Evolutionary conservation across 2,329 filamentous ascomycete species (phyloP).

Genomic region (Ceratocystis albifundus): DNA sequence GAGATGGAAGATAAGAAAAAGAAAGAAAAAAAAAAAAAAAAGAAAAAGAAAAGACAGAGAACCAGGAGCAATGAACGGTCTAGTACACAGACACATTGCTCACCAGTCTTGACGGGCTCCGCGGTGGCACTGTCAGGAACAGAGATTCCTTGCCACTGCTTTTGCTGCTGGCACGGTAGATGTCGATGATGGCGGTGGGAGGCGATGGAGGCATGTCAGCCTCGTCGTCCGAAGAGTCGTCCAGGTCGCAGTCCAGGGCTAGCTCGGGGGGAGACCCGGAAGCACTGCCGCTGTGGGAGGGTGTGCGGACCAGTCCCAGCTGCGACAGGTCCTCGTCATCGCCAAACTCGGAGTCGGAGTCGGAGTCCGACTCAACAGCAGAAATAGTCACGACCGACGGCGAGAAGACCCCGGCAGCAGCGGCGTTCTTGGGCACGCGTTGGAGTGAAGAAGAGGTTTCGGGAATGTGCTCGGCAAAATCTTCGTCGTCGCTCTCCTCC

Average conservation of each 20-base stretch:
- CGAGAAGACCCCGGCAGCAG: neutral
- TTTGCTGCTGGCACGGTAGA: slow-evolving; percentile 16
- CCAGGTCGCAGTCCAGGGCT: slow-evolving; percentile 56
- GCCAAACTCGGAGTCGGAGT: slow-evolving; percentile 38
- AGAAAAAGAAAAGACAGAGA: neutral
- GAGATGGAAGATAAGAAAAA: neutral
- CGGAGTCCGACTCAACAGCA: slow-evolving; percentile 5
- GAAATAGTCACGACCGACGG: slow-evolving; percentile 4
- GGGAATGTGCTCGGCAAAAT: slow-evolving; percentile 11
- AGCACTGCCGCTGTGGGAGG: slow-evolving; percentile 39
- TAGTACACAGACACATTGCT: slow-evolving; percentile 7
- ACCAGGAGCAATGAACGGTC: neutral
- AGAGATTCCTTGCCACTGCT: slow-evolving; percentile 15
- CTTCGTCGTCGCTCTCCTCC: slow-evolving; percentile 12
- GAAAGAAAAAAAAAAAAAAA: neutral
- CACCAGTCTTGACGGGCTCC: slow-evolving; percentile 41
- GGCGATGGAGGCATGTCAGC: slow-evolving; percentile 61
- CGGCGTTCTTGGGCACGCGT: neutral
- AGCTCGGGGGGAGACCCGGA: slow-evolving; percentile 57
- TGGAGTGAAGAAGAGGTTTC: neutral
- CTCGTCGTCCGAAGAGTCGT: slow-evolving; percentile 60
- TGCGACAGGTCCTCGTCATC: slow-evolving; percentile 53
- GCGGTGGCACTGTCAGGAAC: slow-evolving; percentile 33
- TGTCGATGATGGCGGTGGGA: slow-evolving; percentile 35
- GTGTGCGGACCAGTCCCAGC: slow-evolving; percentile 56